Percentiles rank a stretch among this genome's conserved stretches.
phyloP scores from a whole-genome alignment of 2,329 filamentous ascomycete species.

The Aspergillus sp. region DNA sequence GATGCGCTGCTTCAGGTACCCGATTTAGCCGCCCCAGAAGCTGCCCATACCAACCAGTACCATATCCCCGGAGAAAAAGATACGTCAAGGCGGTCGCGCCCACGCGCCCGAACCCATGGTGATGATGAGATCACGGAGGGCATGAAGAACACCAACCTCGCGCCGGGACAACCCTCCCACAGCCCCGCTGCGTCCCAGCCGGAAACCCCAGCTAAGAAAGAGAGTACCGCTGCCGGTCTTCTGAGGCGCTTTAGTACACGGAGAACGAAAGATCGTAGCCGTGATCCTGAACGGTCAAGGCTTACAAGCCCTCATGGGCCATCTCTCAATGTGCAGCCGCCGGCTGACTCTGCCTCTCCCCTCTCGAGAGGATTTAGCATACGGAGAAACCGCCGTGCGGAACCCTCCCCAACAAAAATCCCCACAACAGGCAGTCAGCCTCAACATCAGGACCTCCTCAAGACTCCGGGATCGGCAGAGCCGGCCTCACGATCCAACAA shows the following conservation, averaged over 20 bases:
- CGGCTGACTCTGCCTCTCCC: conserved; percentile 62
- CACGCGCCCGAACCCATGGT: conserved; percentile 86
- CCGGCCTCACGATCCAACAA: conserved; percentile 62
- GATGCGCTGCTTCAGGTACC: conserved; percentile 64
- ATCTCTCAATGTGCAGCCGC: conserved; percentile 77
- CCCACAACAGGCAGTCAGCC: conserved; percentile 62
- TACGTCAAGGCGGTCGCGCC: conserved; percentile 77
- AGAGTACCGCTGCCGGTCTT: conserved; percentile 80
- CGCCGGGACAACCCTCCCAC: conserved; percentile 48
- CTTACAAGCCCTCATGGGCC: conserved; percentile 68
- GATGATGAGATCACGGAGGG: conserved; percentile 84
- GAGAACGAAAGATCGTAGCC: conserved; percentile 61
- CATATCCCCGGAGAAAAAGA: conserved; percentile 88
- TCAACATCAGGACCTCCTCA: conserved; percentile 75
- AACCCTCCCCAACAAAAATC: conserved; percentile 55
- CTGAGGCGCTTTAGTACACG: conserved; percentile 89
- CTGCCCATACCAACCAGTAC: conserved; percentile 87
- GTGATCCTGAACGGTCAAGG: conserved; percentile 44
- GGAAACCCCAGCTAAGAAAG: conserved; percentile 71
- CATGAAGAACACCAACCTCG: conserved; percentile 64
- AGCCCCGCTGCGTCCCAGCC: conserved; percentile 57
- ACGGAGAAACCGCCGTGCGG: conserved; percentile 58
- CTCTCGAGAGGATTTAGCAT: conserved; percentile 90
- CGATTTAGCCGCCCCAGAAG: conserved; percentile 76
- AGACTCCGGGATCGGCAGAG: conserved; percentile 66